Base-by-base conservation (phyloP, 2,329 filamentous ascomycete species). In the Alternaria sp. region DNA sequence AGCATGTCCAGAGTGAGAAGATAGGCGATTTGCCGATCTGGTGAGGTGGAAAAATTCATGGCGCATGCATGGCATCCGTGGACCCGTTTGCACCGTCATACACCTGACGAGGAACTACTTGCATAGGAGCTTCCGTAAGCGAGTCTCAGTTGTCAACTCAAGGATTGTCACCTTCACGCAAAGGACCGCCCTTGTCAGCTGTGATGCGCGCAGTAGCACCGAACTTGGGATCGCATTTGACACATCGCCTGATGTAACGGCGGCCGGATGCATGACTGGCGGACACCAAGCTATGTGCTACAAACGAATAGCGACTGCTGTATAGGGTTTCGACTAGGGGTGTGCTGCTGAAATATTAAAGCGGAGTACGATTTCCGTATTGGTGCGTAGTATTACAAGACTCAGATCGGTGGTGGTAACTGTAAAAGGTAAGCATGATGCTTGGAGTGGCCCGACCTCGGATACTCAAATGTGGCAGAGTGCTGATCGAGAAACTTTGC, bases 401-500 rank as follows among this genome's bases (percentile, higher is more conserved):
- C 54, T 58, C 63, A 60, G 58, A 59, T 56, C 64, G 70, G 66
- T 64, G 59, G 54, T 71, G 66, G 66, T 71, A 70, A 68, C 69
- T 65, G 52, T 28, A 70, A 65, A 44, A 39, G 59, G 71, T 66
- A 72, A 70, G 68, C 67, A 66, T 60, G 57, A 63, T 65, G 65
- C 65, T 51, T 46, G 47, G 61, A 44, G 47, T 63, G 64, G 67
- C 56, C 68, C 67, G 64, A 67, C 62, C 65, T 71, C 69, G 69
- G 70, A 59, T 65, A 56, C 57, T 41, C 30, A 30, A 42, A 20
- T 58, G 51, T 43, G 49, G n/a, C 49, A 51, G 34, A 34, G 53
- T 59, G 57, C 41, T 64, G 55, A 57, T 61, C 56, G 68, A 60
- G 53, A 61, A 66, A 63, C 60, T 55, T 61, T 62, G 58, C 59